Conservation (phyloP, 345 rosid genomes). For the Theobroma cacao region DNA sequence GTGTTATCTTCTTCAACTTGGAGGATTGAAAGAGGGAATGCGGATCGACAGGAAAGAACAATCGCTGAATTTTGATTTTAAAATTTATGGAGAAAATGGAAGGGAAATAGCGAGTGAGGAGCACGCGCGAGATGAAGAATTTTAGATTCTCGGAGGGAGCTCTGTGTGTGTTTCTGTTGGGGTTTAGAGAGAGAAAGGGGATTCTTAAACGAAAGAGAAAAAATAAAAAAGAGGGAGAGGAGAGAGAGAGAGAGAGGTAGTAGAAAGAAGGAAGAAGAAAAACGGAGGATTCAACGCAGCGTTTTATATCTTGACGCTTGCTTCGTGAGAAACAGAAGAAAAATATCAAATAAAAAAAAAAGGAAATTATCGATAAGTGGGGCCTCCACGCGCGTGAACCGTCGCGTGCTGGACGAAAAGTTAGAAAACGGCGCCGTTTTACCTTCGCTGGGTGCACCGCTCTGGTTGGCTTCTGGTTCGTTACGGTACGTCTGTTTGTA, state of each 20-base stretch:
- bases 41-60: slow-evolving; percentile 1
- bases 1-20: slow-evolving; percentile 8
- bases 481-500: not conserved
- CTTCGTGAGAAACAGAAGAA: not conserved
- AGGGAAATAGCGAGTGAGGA: not conserved
- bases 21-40: slow-evolving; percentile 2
- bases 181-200: not conserved
- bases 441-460: no score
- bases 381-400: not conserved
- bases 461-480: not conserved
- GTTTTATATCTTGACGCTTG: slow-evolving; percentile 33
- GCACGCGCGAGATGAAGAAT: slow-evolving; percentile 18
- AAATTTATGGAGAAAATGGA: not conserved
- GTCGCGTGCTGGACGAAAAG: not conserved
- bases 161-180: not conserved
- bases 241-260: not conserved
- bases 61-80: not conserved
- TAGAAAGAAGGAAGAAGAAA: not conserved
- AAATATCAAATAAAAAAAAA: not conserved
- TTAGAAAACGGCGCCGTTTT: not conserved
- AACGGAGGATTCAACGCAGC: slow-evolving; percentile 23
- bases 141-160: slow-evolving; percentile 24
- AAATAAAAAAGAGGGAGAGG: not conserved
- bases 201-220: not conserved
- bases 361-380: not conserved